Conservation (phyloP, 148 eudicot genomes). For the Cornus suecica region DNA sequence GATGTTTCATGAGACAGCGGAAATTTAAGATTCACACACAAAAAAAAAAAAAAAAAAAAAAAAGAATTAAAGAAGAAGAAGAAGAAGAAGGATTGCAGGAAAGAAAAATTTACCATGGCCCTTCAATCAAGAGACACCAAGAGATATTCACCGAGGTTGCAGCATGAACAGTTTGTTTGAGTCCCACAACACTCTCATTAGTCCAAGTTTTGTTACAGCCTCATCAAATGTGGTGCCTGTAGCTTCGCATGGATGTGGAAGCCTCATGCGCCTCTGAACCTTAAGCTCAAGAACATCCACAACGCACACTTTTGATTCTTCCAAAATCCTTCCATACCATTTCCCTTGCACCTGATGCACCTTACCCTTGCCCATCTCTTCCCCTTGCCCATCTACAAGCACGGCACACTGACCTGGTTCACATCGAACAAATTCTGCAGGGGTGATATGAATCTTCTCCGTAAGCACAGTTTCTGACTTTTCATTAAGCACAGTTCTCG, state of each 20-base stretch:
- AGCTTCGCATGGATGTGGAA: slow-evolving; percentile 51
- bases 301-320: slow-evolving; percentile 56
- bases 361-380: slow-evolving; percentile 68
- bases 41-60: no score
- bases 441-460: slow-evolving; percentile 20
- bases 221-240: slow-evolving; percentile 53
- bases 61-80: no score
- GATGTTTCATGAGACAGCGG: background rate
- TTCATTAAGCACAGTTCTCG: slow-evolving; percentile 20
- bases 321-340: slow-evolving; percentile 57
- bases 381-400: slow-evolving; percentile 49
- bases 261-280: slow-evolving; percentile 38
- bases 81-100: background rate
- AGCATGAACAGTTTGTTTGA: slow-evolving; percentile 35
- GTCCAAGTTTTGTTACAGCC: slow-evolving; percentile 48
- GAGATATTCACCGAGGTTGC: slow-evolving; percentile 24
- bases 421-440: slow-evolving; percentile 28
- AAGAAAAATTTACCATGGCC: slow-evolving; percentile 15
- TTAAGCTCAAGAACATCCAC: slow-evolving; percentile 65
- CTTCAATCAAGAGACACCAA: background rate
- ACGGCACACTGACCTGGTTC: slow-evolving; percentile 62
- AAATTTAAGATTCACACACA: background rate
- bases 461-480: slow-evolving; percentile 16
- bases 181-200: slow-evolving; percentile 71
- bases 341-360: slow-evolving; percentile 64